Evolutionary conservation across 352 stramenopile genomes (phyloP).

Genomic region (Phytophthora citricola): DNA sequence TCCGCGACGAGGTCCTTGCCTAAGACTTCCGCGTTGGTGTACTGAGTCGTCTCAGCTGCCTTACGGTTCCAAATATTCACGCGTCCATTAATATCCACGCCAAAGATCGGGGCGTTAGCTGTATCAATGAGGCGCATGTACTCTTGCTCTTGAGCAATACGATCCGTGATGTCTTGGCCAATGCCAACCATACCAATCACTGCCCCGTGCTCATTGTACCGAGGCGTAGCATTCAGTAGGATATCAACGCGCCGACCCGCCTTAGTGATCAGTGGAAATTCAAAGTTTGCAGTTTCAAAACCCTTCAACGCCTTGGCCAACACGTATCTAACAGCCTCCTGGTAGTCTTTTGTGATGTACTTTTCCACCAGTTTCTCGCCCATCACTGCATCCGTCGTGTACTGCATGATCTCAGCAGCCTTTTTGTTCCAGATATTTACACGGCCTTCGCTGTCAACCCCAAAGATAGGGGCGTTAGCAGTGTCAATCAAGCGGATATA

Average conservation of each 20-base stretch:
- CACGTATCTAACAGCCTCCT: conserved; percentile 40
- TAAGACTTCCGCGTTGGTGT: conserved; percentile 52
- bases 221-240: not conserved
- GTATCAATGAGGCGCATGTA: conserved; percentile 83
- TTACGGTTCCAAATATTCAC: conserved; percentile 84
- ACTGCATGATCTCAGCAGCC: conserved; percentile 69
- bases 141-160: conserved; percentile 67
- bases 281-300: conserved; percentile 49
- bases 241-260: not conserved
- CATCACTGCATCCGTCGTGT: conserved; percentile 59
- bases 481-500: conserved; percentile 67
- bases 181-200: conserved; percentile 51
- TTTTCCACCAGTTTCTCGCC: conserved; percentile 51
- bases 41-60: conserved; percentile 28
- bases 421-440: conserved; percentile 78
- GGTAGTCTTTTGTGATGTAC: conserved; percentile 57
- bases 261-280: conserved; percentile 10
- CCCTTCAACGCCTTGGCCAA: conserved; percentile 49
- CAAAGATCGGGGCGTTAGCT: conserved; percentile 74
- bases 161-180: conserved; percentile 65
- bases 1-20: conserved; percentile 50
- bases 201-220: conserved; percentile 15
- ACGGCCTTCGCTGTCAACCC: conserved; percentile 61
- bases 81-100: conserved; percentile 58
- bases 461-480: conserved; percentile 87